Evolutionary conservation across 2,329 filamentous ascomycete genomes (phyloP).

Genomic region (Daldinia eschscholtzii): DNA sequence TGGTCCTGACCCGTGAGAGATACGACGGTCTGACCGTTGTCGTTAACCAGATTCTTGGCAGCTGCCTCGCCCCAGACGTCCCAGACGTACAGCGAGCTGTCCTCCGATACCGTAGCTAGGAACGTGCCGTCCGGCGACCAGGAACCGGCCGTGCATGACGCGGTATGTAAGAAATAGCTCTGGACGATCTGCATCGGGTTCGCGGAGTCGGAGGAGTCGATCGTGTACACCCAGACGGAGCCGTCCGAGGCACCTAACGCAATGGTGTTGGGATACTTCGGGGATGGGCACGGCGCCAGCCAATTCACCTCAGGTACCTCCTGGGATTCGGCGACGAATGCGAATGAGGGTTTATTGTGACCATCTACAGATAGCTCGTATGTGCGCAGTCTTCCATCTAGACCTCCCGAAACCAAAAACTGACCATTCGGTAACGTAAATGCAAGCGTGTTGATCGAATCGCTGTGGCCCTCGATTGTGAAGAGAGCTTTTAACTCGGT

Average conservation of each 20-base stretch:
- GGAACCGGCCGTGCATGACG: constrained; percentile 85
- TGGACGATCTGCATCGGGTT: constrained; percentile 84
- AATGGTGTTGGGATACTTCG: constrained; percentile 80
- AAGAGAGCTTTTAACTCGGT: constrained; percentile 74
- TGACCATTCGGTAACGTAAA: constrained; percentile 89
- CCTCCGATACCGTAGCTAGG: constrained; percentile 89
- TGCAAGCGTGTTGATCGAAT: constrained; percentile 87
- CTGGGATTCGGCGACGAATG: constrained; percentile 80
- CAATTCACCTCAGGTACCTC: constrained; percentile 98
- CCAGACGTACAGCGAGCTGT: constrained; percentile 90
- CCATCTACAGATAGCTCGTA: constrained; percentile 68
- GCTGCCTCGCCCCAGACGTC: constrained; percentile 88
- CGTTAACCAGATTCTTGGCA: constrained; percentile 63
- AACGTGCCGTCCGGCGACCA: constrained; percentile 92
- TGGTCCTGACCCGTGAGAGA: constrained; percentile 84
- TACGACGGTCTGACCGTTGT: constrained; percentile 75
- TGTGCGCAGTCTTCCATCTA: constrained; percentile 85
- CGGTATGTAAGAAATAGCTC: constrained; percentile 92
- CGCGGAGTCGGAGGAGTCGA: constrained; percentile 73
- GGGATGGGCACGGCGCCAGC: constrained; percentile 80
- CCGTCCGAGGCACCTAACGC: constrained; percentile 92
- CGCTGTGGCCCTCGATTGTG: constrained; percentile 87
- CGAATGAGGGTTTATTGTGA: constrained; percentile 63
- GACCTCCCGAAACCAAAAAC: constrained; percentile 85
- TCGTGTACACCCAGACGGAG: constrained; percentile 94